Conservation (phyloP, 768 basidiomycete genomes). For the Rubroboletus satanas region DNA sequence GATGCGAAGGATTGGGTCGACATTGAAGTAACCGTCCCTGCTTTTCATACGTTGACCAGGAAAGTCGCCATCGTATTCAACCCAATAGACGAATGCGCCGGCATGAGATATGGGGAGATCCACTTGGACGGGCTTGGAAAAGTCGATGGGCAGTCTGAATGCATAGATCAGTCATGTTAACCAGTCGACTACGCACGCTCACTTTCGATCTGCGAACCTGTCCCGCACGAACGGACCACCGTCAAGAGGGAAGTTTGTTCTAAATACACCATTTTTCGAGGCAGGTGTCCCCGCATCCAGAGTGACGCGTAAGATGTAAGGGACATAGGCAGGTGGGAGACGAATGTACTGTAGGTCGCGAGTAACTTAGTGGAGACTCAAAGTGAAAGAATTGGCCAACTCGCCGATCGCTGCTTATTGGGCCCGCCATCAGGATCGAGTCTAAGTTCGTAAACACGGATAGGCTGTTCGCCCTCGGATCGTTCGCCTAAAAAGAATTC, state of each 20-base stretch:
- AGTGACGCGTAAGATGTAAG: conserved; percentile 88
- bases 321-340: conserved; percentile 83
- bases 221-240: conserved; percentile 82
- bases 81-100: conserved; percentile 92
- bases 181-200: conserved; percentile 23
- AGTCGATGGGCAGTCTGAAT: conserved; percentile 73
- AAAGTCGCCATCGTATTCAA: conserved; percentile 77
- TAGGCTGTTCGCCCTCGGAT: conserved; percentile 52
- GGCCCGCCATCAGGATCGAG: conserved; percentile 92
- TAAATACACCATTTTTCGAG: conserved; percentile 85
- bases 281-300: conserved; percentile 91
- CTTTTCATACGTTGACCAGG: conserved; percentile 67
- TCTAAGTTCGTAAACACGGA: conserved; percentile 81
- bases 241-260: conserved; percentile 95
- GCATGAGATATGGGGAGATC: conserved; percentile 96
- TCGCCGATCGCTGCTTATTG: conserved; percentile 74
- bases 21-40: conserved; percentile 91
- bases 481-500: conserved; percentile 72
- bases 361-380: conserved; percentile 8
- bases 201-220: conserved; percentile 73
- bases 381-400: conserved; percentile 27
- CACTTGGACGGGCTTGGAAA: conserved; percentile 87
- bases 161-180: conserved; percentile 13
- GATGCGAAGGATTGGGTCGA: conserved; percentile 82
- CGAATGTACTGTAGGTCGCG: conserved; percentile 75